Base-by-base conservation (phyloP, 169 alveolate species). In the Plasmodium ovale region DNA sequence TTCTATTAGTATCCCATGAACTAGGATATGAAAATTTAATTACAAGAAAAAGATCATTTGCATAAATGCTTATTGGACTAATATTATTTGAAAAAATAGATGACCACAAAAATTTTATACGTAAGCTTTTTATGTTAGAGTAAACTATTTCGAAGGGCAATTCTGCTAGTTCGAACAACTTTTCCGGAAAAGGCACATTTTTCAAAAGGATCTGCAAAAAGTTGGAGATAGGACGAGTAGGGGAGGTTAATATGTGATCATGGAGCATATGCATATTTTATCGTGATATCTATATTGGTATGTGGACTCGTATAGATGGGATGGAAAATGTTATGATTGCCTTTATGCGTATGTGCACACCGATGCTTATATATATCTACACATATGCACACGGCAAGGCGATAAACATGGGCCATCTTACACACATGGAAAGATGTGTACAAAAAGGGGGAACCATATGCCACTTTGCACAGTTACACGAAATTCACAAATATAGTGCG, bases 121-220 rank as follows among this genome's bases (percentile, higher is more conserved):
- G 94, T 27, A 92, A 91, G 70, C 59, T 87, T 54, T 93, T 92
- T 29, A 94, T 91, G 59, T 94, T 94, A 25, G 96, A 93, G 70
- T 94, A 94, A 67, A 92, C 84, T 42, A 94, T 92, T 23, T 93
- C 94, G 69, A 94, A 94, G 21, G 97, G 97, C 35, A 94, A 88
- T 37, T 94, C 97, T 9, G 95, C 96, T 47, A 94, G 84, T 58
- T 94, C 96, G 77, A 94, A 94, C 58, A 94, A 62, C 69, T 93
- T 74, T 59, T 94, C 96, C 6, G 97, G 97, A 35, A 94, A 87
- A 2, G 97, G 97, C 44, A 94, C 88, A 58, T 94, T 94, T 68
- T 90, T 92, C 51, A 94, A 85, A 21, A 92, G 93, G 12, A 94
- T 87, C 84, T 77, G 59, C 27, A 62, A 12, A 62, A 19, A 42